Conservation (phyloP, 2,329 filamentous ascomycete genomes). For the Coniella lustricola region DNA sequence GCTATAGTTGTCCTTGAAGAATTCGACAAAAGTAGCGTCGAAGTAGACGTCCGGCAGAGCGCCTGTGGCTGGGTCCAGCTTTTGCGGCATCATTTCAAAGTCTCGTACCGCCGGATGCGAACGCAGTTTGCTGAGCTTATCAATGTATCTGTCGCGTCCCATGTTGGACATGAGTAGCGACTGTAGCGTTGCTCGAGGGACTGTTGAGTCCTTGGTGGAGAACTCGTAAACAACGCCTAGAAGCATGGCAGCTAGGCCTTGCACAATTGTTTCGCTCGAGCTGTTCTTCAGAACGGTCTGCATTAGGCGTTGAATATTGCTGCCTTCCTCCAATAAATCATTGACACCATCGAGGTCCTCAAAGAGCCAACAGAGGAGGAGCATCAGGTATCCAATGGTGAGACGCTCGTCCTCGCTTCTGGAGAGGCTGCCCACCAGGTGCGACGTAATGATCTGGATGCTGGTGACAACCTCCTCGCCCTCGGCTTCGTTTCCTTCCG, state of each 20-base stretch:
- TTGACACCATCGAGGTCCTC: slow-evolving; percentile 88
- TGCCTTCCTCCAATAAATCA: slow-evolving; percentile 86
- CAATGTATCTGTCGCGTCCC: slow-evolving; percentile 80
- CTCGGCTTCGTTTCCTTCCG: slow-evolving; percentile 78
- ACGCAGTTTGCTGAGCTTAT: slow-evolving; percentile 70
- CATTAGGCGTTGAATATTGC: slow-evolving; percentile 80
- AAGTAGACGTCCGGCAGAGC: slow-evolving; percentile 76
- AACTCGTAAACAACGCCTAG: slow-evolving; percentile 92
- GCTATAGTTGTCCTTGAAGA: slow-evolving; percentile 93
- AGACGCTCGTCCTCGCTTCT: slow-evolving; percentile 71
- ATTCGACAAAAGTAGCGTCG: slow-evolving; percentile 80
- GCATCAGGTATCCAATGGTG: slow-evolving; percentile 78
- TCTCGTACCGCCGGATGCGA: slow-evolving; percentile 75
- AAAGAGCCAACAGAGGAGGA: slow-evolving; percentile 83
- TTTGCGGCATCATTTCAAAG: slow-evolving; percentile 79
- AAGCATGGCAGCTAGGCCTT: slow-evolving; percentile 77
- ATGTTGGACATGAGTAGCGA: slow-evolving; percentile 69
- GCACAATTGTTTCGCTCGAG: slow-evolving; percentile 59
- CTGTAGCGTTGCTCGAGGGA: slow-evolving; percentile 74
- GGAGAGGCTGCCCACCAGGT: slow-evolving; percentile 74
- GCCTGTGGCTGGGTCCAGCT: slow-evolving; percentile 42
- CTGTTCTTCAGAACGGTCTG: slow-evolving; percentile 61
- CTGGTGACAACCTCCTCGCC: slow-evolving; percentile 95
- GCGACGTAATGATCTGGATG: slow-evolving; percentile 80
- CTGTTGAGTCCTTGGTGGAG: slow-evolving; percentile 91